Evolutionary conservation across 768 basidiomycete genomes (phyloP), one percentile per base, ranked within the genome.

Genomic region (Lactarius akahatsu): DNA sequence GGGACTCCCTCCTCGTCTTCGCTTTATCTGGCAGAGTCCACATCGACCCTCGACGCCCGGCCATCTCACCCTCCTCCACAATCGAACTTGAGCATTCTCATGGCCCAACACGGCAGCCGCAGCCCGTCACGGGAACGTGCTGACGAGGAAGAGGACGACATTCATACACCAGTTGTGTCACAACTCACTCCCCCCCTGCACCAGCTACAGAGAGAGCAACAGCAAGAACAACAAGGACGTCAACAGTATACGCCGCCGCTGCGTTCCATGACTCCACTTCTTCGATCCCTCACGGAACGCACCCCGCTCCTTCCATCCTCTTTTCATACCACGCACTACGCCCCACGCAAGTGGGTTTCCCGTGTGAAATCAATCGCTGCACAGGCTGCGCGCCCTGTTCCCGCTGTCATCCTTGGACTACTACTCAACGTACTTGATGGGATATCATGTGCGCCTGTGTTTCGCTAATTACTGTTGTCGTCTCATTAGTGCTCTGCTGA

Each of bases 341-440:
- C 26, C 36, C 52, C 65, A 26, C 41, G 45, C n/a, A 67, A 67
- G 38, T 69, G 57, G 61, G 61, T 67, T 7, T 50, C 62, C 62
- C 58, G 6, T 56, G 41, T 41, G n/a, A 56, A 55, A 40, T 63
- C 62, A 2, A 57, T 52, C 43, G 30, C 20, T 23, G 13, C 30
- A 41, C 52, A 61, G 28, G 64, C 26, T 15, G 66, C 83, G 5
- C 76, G 73, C 58, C 81, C 86, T 0, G 71, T 96, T n/a, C 95
- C 96, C 0, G 91, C 94, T 0, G 93, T 96, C 3, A 73, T 94
- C 18, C 80, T 97, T 28, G 96, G 95, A 8, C 83, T 86, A 70
- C 76, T 98, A 43, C 78, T 98, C 64, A 98, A 98, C 72, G 84
- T 98, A 54, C 80, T 99, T 40, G 96, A 99, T 73, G 97, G 95